Base-by-base conservation (phyloP, 345 rosid species). In the Mercurialis annua region DNA sequence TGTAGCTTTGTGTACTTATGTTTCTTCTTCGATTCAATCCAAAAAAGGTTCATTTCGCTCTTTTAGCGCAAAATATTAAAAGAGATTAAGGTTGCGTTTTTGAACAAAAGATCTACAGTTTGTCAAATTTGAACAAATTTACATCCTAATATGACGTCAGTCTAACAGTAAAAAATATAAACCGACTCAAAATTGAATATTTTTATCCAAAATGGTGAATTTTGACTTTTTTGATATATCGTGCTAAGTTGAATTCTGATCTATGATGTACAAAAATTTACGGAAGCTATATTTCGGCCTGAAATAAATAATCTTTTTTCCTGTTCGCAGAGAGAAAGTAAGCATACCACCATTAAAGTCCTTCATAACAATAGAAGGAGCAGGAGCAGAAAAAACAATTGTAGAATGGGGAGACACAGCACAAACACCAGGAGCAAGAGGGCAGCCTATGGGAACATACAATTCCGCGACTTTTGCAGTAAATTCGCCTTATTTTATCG, bases 331-430 rank as follows among this genome's bases (percentile, higher is more conserved):
- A 61, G 99, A 94, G 72, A 94, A 94, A 61, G 97, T 94, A 38
- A 85, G 18, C 48, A 86, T 94, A 69, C 88, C 99, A 0, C 82
- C 82, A 71, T 74, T 86, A 70, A 94, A 91, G 71, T 84, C 97
- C 43, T 94, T 77, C 77, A 78, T 94, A 78, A 91, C 97, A 20
- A 83, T 94, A 66, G 73, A 89, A 84, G 99, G 99, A 62, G 92
- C 86, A 38, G 97, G 99, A 60, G 97, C 97, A 57, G 96, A 89
- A 36, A 84, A 80, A 52, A 91, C 99, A 46, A 83, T 79, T 12
- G 89, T 94, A 57, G 84, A 94, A 77, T 91, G 97, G 97, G 96
- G 96, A 61, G 99, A 94, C 84, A 94, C 92, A 0, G 99, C 99
- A 63, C 86, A 90, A 71, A 91, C 87, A 18, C 90, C 76, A 1